Percentiles rank a stretch among this genome's conserved stretches.
phyloP scores from a whole-genome alignment of 768 basidiomycete species.

The Hemileccinum impolitum region DNA sequence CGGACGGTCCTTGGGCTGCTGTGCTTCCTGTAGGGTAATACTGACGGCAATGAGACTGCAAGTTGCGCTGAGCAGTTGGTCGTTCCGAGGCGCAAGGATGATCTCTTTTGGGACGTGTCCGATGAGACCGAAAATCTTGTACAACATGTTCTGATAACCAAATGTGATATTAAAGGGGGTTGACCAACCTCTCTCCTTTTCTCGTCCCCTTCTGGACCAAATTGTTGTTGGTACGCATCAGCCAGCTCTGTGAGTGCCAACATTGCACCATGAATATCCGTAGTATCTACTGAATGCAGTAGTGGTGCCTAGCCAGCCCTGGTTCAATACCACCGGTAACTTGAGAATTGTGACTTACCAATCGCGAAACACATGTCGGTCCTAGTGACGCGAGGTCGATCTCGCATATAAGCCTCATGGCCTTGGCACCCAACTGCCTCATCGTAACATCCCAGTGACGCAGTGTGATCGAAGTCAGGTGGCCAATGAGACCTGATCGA shows the following conservation, averaged over 20 bases:
- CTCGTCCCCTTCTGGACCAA: constrained; percentile 33
- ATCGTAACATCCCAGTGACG: constrained; percentile 89
- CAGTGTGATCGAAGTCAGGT: constrained; percentile 69
- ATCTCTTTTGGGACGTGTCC: constrained; percentile 52
- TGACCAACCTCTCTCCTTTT: constrained; percentile 43
- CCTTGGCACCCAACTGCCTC: constrained; percentile 73
- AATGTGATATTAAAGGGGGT: not conserved
- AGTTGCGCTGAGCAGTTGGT: constrained; percentile 66
- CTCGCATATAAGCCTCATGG: constrained; percentile 65
- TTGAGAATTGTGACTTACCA: constrained; percentile 43
- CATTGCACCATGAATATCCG: constrained; percentile 81
- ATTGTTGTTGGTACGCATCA: constrained; percentile 42
- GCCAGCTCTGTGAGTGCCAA: constrained; percentile 72
- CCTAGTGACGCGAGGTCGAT: constrained; percentile 55
- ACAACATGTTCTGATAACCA: constrained; percentile 1
- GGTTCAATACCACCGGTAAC: constrained; percentile 12
- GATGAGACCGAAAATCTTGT: constrained; percentile 66
- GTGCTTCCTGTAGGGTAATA: constrained; percentile 55
- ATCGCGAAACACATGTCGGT: constrained; percentile 43
- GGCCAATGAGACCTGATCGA: constrained; percentile 61
- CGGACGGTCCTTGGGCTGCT: constrained; percentile 34
- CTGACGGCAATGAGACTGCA: constrained; percentile 68
- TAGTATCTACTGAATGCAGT: constrained; percentile 59
- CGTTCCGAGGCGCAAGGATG: constrained; percentile 64
- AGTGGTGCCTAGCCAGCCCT: constrained; percentile 44